Evolutionary conservation across 768 basidiomycete genomes (phyloP).

Genomic region (Lyophyllum semitale): DNA sequence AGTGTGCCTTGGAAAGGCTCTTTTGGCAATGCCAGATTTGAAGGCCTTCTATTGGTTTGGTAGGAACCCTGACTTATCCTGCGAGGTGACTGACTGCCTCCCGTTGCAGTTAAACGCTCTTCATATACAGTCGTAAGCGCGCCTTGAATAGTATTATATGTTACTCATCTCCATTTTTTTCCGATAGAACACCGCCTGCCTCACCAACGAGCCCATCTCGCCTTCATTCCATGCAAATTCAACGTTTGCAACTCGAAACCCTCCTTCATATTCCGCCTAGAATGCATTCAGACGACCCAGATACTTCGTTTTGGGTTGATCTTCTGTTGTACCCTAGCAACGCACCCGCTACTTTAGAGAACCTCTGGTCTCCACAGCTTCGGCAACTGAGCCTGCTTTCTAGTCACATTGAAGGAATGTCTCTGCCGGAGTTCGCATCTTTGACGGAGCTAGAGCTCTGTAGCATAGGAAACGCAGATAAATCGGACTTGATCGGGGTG

Average conservation of each 20-base stretch:
- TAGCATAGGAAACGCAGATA: slow-evolving; percentile 27
- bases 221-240: slow-evolving; percentile 6
- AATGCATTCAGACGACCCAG: slow-evolving; percentile 5
- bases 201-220: neutral
- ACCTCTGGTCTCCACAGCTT: slow-evolving; percentile 2
- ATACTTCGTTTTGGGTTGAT: slow-evolving; percentile 5
- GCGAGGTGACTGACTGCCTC: slow-evolving; percentile 28
- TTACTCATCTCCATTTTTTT: neutral
- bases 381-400: slow-evolving; percentile 6
- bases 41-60: slow-evolving; percentile 42
- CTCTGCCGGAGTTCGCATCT: slow-evolving; percentile 31
- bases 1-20: slow-evolving; percentile 38
- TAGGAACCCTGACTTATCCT: slow-evolving; percentile 27
- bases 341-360: neutral
- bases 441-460: slow-evolving; percentile 36
- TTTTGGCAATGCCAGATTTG: slow-evolving; percentile 31
- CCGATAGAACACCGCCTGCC: neutral
- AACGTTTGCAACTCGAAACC: slow-evolving; percentile 11
- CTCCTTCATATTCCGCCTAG: slow-evolving; percentile 4
- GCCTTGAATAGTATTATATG: neutral
- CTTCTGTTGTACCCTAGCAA: neutral
- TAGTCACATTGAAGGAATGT: slow-evolving; percentile 20
- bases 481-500: slow-evolving; percentile 29
- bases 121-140: slow-evolving; percentile 31
- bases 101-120: slow-evolving; percentile 28